Evolutionary conservation across 2,329 filamentous ascomycete genomes (phyloP).

Genomic region (Rasamsonia emersonii): DNA sequence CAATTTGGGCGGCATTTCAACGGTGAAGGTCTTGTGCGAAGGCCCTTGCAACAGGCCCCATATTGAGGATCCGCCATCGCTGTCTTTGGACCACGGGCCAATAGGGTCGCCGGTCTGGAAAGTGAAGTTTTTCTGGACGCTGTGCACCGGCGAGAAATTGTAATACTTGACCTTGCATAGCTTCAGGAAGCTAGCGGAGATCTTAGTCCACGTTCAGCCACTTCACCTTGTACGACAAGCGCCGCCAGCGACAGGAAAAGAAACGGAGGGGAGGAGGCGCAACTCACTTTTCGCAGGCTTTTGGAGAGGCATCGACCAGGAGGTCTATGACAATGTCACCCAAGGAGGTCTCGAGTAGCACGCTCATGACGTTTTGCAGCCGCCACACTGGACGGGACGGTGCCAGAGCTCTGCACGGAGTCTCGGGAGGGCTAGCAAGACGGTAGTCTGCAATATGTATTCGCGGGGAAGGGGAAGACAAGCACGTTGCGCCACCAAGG

Average conservation of each 20-base stretch:
- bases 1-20: conserved; percentile 76
- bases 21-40: conserved; percentile 66
- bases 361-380: conserved; percentile 58
- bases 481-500: too few relatives aligned
- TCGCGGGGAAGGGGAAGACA: too few relatives aligned
- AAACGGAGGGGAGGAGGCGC: conserved; percentile 2
- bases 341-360: conserved; percentile 82
- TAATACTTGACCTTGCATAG: conserved; percentile 99
- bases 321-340: conserved; percentile 95
- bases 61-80: conserved; percentile 87
- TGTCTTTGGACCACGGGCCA: conserved; percentile 71
- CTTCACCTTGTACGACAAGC: conserved; percentile 22
- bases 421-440: neutral
- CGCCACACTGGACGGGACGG: too few relatives aligned
- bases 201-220: conserved; percentile 52
- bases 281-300: conserved; percentile 82
- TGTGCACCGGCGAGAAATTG: conserved; percentile 90
- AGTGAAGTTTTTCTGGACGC: conserved; percentile 87
- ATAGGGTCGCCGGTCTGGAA: conserved; percentile 95
- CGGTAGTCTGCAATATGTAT: too few relatives aligned
- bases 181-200: conserved; percentile 72
- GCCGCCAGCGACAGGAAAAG: conserved; percentile 4
- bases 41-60: conserved; percentile 73
- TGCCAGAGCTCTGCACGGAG: neutral
- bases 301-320: conserved; percentile 78